These are phyloP conservation scores for Ascoidea rubescens DNA, from an alignment of 805 yeast species.

Conservation along the genomic window DNA sequence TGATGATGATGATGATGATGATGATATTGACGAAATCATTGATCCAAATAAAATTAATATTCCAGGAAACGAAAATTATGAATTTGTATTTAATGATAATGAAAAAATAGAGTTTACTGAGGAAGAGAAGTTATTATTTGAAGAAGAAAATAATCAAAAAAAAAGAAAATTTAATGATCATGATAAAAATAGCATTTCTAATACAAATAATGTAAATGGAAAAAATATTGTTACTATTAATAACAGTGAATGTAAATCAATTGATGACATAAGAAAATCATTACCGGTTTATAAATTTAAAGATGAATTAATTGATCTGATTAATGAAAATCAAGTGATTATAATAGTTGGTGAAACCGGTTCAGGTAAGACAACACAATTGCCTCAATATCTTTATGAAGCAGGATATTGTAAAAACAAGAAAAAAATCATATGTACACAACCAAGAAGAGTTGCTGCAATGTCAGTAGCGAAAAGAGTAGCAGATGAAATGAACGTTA, in stretches of 20 bases:
- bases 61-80: constrained; percentile 37
- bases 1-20: constrained; percentile 15
- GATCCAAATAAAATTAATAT: constrained; percentile 28
- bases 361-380: constrained; percentile 89
- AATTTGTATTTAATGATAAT: constrained; percentile 63
- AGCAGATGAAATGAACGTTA: constrained; percentile 72
- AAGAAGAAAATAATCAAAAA: constrained; percentile 16
- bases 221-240: not conserved
- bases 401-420: constrained; percentile 58
- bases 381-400: constrained; percentile 78
- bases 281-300: constrained; percentile 66
- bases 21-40: constrained; percentile 14
- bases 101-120: constrained; percentile 39
- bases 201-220: not conserved
- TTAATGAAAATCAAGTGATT: constrained; percentile 48
- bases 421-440: constrained; percentile 70
- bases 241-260: constrained; percentile 10
- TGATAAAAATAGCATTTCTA: not conserved
- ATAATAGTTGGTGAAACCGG: constrained; percentile 84
- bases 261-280: constrained; percentile 42
- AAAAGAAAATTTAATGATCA: constrained; percentile 4
- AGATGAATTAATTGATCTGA: constrained; percentile 42
- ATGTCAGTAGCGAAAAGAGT: constrained; percentile 83
- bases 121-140: constrained; percentile 13
- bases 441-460: constrained; percentile 94